A percentile compares a stretch with the other conserved stretches of the same genome.
phyloP scores from a whole-genome alignment of 148 eudicot genomes.

The Camellia japonica region DNA sequence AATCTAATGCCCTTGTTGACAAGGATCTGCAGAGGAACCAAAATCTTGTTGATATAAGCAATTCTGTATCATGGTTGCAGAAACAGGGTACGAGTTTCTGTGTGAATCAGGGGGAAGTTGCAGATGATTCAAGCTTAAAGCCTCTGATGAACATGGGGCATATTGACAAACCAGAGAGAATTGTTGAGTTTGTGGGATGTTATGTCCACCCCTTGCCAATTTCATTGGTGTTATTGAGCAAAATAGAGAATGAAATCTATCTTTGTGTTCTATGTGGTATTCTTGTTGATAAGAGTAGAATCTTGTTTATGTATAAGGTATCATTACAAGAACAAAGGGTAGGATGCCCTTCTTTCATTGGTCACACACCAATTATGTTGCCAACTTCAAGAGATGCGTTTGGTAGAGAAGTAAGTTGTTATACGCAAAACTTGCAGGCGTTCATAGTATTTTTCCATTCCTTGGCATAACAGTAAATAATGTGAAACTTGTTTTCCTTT shows the following conservation, averaged over 20 bases:
- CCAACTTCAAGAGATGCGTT: constrained; percentile 50
- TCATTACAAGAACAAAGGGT: constrained; percentile 29
- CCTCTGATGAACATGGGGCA: constrained; percentile 17
- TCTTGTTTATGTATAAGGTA: constrained; percentile 61
- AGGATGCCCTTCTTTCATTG: constrained; percentile 70
- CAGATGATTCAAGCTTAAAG: constrained; percentile 22
- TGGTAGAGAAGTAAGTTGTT: constrained; percentile 60
- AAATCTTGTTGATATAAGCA: constrained; percentile 17
- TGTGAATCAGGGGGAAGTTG: constrained; percentile 24
- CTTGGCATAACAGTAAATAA: not conserved
- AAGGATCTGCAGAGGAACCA: constrained; percentile 9
- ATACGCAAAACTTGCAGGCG: not conserved
- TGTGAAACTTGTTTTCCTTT: constrained; percentile 16
- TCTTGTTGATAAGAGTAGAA: constrained; percentile 37
- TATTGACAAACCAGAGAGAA: constrained; percentile 22
- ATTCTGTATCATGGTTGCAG: constrained; percentile 16
- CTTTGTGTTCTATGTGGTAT: constrained; percentile 69
- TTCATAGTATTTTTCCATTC: constrained; percentile 5
- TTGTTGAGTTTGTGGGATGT: constrained; percentile 51
- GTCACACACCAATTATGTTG: constrained; percentile 53
- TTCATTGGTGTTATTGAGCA: constrained; percentile 56
- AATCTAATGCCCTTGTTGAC: constrained; percentile 6
- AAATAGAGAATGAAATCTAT: constrained; percentile 42
- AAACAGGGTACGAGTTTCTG: constrained; percentile 26
- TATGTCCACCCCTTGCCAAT: constrained; percentile 62